Evolutionary conservation across 129 eudicot species (phyloP).

Genomic region (Kitagawia praeruptora): DNA sequence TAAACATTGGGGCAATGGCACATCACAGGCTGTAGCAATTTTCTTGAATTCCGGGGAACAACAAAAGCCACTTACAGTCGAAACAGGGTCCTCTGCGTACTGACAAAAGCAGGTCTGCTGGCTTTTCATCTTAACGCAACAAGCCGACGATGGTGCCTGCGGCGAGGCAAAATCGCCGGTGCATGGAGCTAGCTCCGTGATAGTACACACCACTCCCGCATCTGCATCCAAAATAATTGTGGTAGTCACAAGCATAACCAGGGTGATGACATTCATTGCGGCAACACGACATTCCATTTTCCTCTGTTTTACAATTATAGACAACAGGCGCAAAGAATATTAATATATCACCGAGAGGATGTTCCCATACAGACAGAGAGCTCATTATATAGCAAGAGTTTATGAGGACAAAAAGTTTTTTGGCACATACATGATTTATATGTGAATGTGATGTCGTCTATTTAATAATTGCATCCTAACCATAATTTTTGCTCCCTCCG

Average conservation of each 20-base stretch:
- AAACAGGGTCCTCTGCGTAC: constrained; percentile 5
- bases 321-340: neutral
- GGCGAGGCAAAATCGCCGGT: constrained; percentile 8
- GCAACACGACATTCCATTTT: neutral
- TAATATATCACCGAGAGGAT: neutral
- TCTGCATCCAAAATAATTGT: neutral
- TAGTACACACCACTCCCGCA: neutral
- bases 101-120: constrained; percentile 3
- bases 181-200: constrained; percentile 8
- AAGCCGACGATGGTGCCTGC: neutral
- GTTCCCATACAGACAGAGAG: neutral
- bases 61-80: constrained; percentile 2
- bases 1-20: constrained; percentile 2
- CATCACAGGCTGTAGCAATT: constrained; percentile 1
- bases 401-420: neutral
- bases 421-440: too few species aligned
- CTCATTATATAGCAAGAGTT: neutral
- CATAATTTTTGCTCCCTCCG: neutral
- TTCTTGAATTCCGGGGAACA: constrained; percentile 6
- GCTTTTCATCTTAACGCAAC: constrained; percentile 2
- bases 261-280: neutral
- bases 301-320: neutral
- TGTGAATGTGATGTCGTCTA: neutral
- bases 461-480: neutral
- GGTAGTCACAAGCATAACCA: neutral